Base-by-base conservation (phyloP, 805 yeast species). In the Saturnispora besseyi region DNA sequence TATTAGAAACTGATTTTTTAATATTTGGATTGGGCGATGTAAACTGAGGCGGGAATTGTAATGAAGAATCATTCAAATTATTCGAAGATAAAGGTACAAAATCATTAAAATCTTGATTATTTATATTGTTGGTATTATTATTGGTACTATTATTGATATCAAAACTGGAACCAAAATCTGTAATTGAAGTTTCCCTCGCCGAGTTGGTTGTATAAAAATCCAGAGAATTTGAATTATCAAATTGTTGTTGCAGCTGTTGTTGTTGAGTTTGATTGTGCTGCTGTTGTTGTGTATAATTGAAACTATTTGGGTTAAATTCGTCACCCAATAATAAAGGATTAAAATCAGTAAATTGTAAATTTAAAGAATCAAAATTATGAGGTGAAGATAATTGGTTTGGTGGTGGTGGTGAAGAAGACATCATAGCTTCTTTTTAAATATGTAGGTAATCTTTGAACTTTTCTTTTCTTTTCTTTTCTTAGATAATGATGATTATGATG, bases 321-420 rank as follows among this genome's bases (percentile, higher is more conserved):
- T 32, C 37, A 15, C 34, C 22, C 29, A 38, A 38, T 31, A 34
- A 21, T n/a, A 44, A 10, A 11, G 44, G 44, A 29, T 45, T 44
- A 26, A 37, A 44, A 15, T 45, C 48, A 18, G 12, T 21, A 11
- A 37, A 37, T 21, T 36, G 43, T 21, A 37, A 43, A 22, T 32
- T 43, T n/a, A n/a, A 12, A 4, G 24, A 18, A 22, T 26, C 37
- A n/a, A 34, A 44, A 24, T 32, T 31, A 21, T 44, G 41, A 15
- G 47, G 47, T n/a, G 47, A 44, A 4, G 47, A 44, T 36, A 44
- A 42, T 31, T 42, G 45, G n/a, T 44, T 24, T 33, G 33, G 46
- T 29, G 62, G 64, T 43, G 68, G 66, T 45, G 68, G 68, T 43
- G 67, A 63, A 56, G 68, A 64, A 50, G 68, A 62, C 68, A 64